phyloP scores from a whole-genome alignment of 176 grass and related monocot genomes.

The Musa schizocarpa region DNA sequence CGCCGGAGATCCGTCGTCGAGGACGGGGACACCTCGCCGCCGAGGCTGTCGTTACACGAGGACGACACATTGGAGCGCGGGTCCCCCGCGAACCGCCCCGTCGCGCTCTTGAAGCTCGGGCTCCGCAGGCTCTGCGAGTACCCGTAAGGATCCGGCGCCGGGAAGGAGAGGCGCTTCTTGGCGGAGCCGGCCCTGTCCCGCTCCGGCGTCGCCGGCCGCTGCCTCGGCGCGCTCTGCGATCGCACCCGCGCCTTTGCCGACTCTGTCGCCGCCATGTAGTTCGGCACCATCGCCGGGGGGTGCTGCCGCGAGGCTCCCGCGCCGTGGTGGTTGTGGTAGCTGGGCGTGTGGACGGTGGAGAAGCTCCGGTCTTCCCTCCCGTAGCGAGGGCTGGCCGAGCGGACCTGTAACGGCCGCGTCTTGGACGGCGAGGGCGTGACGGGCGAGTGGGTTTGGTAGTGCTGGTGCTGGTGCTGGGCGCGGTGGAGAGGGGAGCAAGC shows the following conservation, averaged over 20 bases:
- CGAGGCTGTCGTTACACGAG: conserved; percentile 68
- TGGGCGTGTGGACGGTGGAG: conserved; percentile 35
- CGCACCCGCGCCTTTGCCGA: conserved; percentile 73
- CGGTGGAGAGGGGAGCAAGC: conserved; percentile 30
- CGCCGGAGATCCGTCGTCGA: conserved; percentile 75
- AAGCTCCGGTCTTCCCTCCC: conserved; percentile 11
- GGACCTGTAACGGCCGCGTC: conserved; percentile 43
- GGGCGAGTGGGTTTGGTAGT: conserved; percentile 30
- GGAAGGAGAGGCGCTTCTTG: conserved; percentile 90
- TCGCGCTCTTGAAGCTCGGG: conserved; percentile 91
- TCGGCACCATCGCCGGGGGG: conserved; percentile 31
- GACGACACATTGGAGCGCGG: conserved; percentile 74
- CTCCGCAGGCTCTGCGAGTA: conserved; percentile 54
- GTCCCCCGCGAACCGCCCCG: conserved; percentile 59
- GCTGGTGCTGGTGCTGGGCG: conserved; percentile 25
- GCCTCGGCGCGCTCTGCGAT: conserved; percentile 75
- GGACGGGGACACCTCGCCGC: conserved; percentile 55
- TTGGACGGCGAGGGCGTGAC: conserved; percentile 75
- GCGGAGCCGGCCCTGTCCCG: conserved; percentile 25
- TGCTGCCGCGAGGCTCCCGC: not conserved
- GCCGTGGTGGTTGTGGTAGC: conserved; percentile 35
- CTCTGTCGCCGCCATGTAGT: conserved; percentile 95
- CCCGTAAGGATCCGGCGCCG: conserved; percentile 37
- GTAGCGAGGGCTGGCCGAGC: conserved; percentile 73
- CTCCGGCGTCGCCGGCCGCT: conserved; percentile 61